Conservation (phyloP, 805 yeast genomes). For the Saccharomycopsis sp. region DNA sequence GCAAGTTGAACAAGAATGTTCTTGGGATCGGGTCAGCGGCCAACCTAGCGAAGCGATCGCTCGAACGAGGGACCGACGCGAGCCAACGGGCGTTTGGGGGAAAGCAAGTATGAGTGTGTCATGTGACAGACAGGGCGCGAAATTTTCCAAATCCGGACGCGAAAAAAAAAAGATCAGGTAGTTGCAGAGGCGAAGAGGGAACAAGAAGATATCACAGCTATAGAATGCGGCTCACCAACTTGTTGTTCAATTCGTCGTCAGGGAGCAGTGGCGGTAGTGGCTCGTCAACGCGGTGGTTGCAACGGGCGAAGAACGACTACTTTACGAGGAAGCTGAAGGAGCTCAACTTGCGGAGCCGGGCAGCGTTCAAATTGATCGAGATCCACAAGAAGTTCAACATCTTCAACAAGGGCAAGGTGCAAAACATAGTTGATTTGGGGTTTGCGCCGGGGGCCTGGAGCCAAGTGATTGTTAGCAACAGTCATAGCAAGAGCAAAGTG, state of each 20-base stretch:
- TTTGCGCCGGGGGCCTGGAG: slow-evolving; percentile 96
- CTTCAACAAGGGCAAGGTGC: slow-evolving; percentile 30
- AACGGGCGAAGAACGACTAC: slow-evolving; percentile 58
- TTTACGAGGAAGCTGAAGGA: slow-evolving; percentile 62
- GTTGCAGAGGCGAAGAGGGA: no score
- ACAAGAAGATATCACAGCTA: no score
- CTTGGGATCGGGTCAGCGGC: no score
- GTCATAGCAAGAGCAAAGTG: slow-evolving; percentile 39
- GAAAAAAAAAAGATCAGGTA: no score
- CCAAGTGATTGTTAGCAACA: slow-evolving; percentile 53
- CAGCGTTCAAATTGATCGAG: slow-evolving; percentile 83
- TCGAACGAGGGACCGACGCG: no score
- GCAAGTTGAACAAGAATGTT: no score
- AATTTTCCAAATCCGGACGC: no score
- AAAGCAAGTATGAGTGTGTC: no score
- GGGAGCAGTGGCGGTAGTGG: neutral
- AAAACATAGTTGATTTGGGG: slow-evolving; percentile 77
- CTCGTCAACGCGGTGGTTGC: slow-evolving; percentile 50
- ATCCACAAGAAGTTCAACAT: slow-evolving; percentile 58
- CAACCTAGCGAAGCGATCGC: no score
- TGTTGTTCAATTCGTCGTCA: no score
- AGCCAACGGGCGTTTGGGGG: no score
- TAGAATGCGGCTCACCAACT: neutral
- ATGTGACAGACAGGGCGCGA: no score
- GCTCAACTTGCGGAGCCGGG: slow-evolving; percentile 67